Percentiles rank a stretch among this genome's conserved stretches.
These are phyloP conservation scores for Alternaria infectoria DNA, from an alignment of 2,329 filamentous ascomycete species.

Conservation along the genomic window DNA sequence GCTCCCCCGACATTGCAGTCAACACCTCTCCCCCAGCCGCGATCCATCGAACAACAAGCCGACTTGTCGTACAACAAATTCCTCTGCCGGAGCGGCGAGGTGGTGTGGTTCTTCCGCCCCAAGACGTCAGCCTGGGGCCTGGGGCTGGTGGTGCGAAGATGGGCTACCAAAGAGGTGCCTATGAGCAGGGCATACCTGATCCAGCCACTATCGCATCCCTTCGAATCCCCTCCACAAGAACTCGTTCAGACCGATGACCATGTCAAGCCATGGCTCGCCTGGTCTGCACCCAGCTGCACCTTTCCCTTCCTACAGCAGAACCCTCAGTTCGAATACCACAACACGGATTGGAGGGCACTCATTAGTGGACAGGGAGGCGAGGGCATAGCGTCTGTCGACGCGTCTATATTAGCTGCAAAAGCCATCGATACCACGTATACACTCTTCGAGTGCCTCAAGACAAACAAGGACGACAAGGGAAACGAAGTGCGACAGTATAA, in stretches of 20 bases:
- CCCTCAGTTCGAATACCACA: conserved; percentile 53
- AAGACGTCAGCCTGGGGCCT: conserved; percentile 59
- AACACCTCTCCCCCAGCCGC: conserved; percentile 50
- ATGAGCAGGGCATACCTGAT: conserved; percentile 49
- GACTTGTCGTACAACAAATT: conserved; percentile 58
- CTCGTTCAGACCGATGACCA: conserved; percentile 53
- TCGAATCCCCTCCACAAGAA: conserved; percentile 47
- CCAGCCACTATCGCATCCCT: conserved; percentile 58
- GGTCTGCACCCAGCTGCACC: conserved; percentile 62
- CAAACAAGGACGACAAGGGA: conserved; percentile 38
- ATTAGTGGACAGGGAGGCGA: conserved; percentile 52
- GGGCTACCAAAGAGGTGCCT: conserved; percentile 43
- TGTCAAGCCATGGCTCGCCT: conserved; percentile 64
- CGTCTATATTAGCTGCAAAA: conserved; percentile 64
- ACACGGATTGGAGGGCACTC: conserved; percentile 59
- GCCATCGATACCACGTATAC: conserved; percentile 63
- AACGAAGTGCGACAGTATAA: conserved; percentile 58
- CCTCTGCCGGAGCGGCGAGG: conserved; percentile 61
- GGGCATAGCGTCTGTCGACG: conserved; percentile 62
- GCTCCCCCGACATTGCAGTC: conserved; percentile 35
- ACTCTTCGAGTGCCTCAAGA: conserved; percentile 57
- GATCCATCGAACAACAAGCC: conserved; percentile 56
- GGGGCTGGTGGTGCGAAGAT: conserved; percentile 58
- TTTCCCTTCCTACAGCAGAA: conserved; percentile 52
- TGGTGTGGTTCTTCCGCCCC: conserved; percentile 63